phyloP scores from a whole-genome alignment of 2,329 filamentous ascomycete genomes.

The Colletotrichum sp. region DNA sequence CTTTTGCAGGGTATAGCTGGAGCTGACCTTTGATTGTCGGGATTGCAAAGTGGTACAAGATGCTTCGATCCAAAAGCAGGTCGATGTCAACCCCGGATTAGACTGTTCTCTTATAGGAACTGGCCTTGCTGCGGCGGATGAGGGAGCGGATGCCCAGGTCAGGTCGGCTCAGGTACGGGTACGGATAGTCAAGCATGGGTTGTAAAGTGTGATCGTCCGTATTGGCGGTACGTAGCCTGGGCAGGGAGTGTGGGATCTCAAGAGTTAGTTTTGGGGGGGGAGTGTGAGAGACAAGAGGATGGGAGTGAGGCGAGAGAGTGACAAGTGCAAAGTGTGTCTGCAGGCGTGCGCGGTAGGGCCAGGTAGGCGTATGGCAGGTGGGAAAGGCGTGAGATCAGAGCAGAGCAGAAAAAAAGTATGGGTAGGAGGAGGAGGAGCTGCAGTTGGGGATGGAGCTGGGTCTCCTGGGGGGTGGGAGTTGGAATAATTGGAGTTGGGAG shows the following conservation, averaged over 20 bases:
- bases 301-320: conserved; percentile 5
- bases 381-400: not conserved
- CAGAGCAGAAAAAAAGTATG: not conserved
- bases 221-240: not conserved
- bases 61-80: not conserved
- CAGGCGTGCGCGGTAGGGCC: not conserved
- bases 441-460: not conserved
- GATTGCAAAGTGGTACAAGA: conserved; percentile 2
- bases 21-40: conserved; percentile 6
- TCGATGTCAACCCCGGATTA: conserved; percentile 14
- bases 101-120: conserved; percentile 16
- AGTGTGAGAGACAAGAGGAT: not conserved
- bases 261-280: not conserved
- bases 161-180: conserved; percentile 14
- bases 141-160: conserved; percentile 9
- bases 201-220: conserved; percentile 18
- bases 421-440: not conserved
- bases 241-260: conserved; percentile 3
- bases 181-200: conserved; percentile 15
- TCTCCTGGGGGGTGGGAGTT: conserved; percentile 14
- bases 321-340: conserved; percentile 1
- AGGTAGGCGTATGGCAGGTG: not conserved
- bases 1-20: conserved; percentile 15
- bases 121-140: conserved; percentile 11
- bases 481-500: conserved; percentile 2